Conservation (phyloP, 2,329 filamentous ascomycete genomes). For the Ophiostoma sp. region DNA sequence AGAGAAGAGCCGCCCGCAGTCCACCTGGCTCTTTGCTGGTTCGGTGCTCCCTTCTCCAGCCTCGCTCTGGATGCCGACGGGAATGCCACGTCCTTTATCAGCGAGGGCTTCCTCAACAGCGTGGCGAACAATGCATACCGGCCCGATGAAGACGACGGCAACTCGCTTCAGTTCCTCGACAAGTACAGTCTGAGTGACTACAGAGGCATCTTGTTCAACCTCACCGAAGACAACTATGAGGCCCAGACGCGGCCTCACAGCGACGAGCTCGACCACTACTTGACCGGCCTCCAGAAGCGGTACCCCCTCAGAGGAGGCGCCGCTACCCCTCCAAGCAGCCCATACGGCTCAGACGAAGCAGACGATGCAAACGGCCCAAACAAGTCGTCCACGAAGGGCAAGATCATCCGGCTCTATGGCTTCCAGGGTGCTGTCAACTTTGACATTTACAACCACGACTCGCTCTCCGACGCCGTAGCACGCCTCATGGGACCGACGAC, state of each 20-base stretch:
- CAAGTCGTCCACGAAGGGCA: neutral
- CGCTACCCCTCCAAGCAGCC: too few species aligned
- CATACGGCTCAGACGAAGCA: too few species aligned
- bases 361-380: too few species aligned
- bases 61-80: neutral
- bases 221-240: neutral
- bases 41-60: neutral
- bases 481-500: conserved; percentile 17
- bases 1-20: neutral
- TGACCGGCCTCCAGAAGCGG: neutral
- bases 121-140: neutral
- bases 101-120: neutral
- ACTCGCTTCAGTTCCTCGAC: neutral
- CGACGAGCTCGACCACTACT: neutral
- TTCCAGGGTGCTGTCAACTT: conserved; percentile 24
- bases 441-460: conserved; percentile 13
- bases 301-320: neutral
- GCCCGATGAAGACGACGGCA: neutral
- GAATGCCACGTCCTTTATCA: neutral
- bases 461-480: conserved; percentile 21
- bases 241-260: neutral
- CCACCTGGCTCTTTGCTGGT: conserved; percentile 5
- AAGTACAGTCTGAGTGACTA: neutral
- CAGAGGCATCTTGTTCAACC: neutral
- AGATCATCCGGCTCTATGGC: conserved; percentile 16